Evolutionary conservation across 2,329 filamentous ascomycete genomes (phyloP), one percentile per base, ranked within the genome.

Genomic region (Coniochaeta sp.): DNA sequence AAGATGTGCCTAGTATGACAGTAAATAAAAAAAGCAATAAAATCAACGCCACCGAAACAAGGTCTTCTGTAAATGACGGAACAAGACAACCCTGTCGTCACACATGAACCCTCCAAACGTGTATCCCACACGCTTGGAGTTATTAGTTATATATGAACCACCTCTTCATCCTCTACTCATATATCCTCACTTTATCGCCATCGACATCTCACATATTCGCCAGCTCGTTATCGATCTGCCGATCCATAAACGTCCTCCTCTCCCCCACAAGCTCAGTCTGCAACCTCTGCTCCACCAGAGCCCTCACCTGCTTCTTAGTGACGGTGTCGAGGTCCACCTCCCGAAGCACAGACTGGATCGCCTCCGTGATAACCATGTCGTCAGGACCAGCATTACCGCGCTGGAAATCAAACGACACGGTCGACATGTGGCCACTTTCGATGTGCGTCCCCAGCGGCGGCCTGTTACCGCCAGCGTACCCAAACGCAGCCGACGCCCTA

Each of bases 311-410:
- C 79, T 99, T 99, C 86, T 98, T 99, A 7, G 95, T 99, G 56
- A 98, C 91, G n/a, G 84, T 93, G 72, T 99, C 95, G 47, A 99
- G 81, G 73, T 99, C 93, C 0, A 97, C 92, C 69, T 97, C 93
- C 17, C 81, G 77, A 63, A 99, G 79, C 67, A 95, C 95, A 58
- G 82, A 79, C 69, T 91, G 89, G 63, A 98, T 93, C 1, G 90
- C 89, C 63, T 96, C 90, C 19, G 91, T 82, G 65, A 99, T 97
- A 62, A 86, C 83, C 54, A 79, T 79, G 68, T 98, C 93, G 65
- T 89, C 90, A 0, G 91, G 90, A 0, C 90, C 91, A 26, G 78
- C 79, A 60, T 78, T 73, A 52, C 79, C 79, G 22, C 81, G 76
- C 66, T 85, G 81, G 73, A 86, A 88, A 72, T 87, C 84, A 63